Base-by-base conservation (phyloP, 2,329 filamentous ascomycete genomes). In the Tolypocladium inflatum region DNA sequence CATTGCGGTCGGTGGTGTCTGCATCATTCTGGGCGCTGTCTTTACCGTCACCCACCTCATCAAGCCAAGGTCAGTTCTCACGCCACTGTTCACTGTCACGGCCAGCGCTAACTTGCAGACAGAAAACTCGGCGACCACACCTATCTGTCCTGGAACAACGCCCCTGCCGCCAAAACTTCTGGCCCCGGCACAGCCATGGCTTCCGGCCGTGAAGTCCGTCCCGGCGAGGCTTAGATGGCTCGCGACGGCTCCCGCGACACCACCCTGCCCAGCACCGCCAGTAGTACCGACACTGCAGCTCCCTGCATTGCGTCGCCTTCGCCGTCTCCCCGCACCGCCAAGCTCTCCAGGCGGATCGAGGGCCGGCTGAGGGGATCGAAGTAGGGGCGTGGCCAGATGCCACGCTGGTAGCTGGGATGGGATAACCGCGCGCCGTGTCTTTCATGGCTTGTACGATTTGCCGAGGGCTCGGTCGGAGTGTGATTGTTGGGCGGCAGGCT, bases 101-200 rank as follows among this genome's bases (percentile, higher is more conserved):
- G 4, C 35, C 17, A 58, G 41, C 26, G 26, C 41, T 50, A 52
- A 42, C 58, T 59, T 38, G 60, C 19, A 2, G 8, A n/a, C 64
- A 93, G 94, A 68, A 99, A 97, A 88, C 83, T 99, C 48, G 94
- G 94, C 61, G 94, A 99, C 72, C 94, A 97, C 74, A 97, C 91
- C 10, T 97, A 99, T 72, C 82, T 99, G 54, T 94, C 90, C 30
- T 99, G 94, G 94, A 97, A 97, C 72, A 84, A 84, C 59, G 76
- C 75, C 1, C 79, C 80, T 2, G 64, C 73, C n/a, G 63, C 72
- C 61, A 78, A 78, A 67, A 66, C 73, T 19, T 68, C 68, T 11
- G 73, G 74, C 41, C 71, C 76, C 33, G 67, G 71, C 58, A 72
- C 76, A 17, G 79, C 74, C 60, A 71, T 77, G 66, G 76, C 80